Evolutionary conservation across 2,329 filamentous ascomycete species (phyloP).

Genomic region (Exophiala sp.): DNA sequence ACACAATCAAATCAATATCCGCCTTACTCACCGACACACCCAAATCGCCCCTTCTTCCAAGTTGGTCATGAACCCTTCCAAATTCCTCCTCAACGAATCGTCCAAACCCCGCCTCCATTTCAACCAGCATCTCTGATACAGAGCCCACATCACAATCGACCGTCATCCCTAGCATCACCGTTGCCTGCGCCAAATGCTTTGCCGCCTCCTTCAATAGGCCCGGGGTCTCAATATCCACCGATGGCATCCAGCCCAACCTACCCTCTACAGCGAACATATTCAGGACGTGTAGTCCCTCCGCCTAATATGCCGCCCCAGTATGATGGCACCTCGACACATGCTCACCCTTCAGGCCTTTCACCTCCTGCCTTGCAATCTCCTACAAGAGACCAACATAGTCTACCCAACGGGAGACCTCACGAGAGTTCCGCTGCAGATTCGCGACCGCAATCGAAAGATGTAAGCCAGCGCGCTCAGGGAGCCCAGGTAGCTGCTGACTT

Average conservation of each 20-base stretch:
- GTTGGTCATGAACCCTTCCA: slow-evolving; percentile 38
- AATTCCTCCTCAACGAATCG: slow-evolving; percentile 30
- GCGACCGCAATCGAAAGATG: slow-evolving; percentile 36
- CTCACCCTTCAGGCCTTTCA: slow-evolving; percentile 37
- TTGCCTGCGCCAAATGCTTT: slow-evolving; percentile 31
- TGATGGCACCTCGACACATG: slow-evolving; percentile 36
- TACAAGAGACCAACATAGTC: slow-evolving; percentile 37
- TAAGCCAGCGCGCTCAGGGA: slow-evolving; percentile 29
- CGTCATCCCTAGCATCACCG: slow-evolving; percentile 37
- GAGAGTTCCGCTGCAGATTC: slow-evolving; percentile 34
- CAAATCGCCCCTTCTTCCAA: slow-evolving; percentile 31
- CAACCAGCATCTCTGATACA: slow-evolving; percentile 34
- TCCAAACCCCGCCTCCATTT: slow-evolving; percentile 41
- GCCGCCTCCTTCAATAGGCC: slow-evolving; percentile 21
- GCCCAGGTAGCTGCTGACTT: slow-evolving; percentile 24
- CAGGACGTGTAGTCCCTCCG: slow-evolving; percentile 14
- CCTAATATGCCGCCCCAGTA: slow-evolving; percentile 38
- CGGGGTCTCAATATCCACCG: slow-evolving; percentile 21
- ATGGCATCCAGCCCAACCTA: slow-evolving; percentile 24
- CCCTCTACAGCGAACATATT: slow-evolving; percentile 23
- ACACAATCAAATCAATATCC: slow-evolving; percentile 40
- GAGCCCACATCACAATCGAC: slow-evolving; percentile 37
- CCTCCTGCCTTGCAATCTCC: slow-evolving; percentile 40
- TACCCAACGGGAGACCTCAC: slow-evolving; percentile 33
- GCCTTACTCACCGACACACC: slow-evolving; percentile 38